Percentiles rank a stretch among this genome's conserved stretches.
These are phyloP conservation scores for Hypholoma sublateritium DNA, from an alignment of 768 basidiomycete species.

Conservation along the genomic window DNA sequence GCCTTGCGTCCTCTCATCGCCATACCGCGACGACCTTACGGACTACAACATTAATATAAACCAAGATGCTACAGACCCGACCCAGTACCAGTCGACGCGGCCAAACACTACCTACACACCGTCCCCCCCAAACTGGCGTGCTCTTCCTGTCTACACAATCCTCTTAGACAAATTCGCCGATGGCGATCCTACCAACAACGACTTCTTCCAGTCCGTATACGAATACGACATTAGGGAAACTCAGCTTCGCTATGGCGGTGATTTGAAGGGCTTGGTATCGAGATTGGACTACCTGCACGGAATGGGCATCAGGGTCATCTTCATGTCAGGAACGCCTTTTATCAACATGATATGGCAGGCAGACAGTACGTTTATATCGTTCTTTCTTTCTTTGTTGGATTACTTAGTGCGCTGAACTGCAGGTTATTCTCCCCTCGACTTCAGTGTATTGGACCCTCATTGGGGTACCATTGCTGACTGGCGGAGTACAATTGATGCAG, in stretches of 20 bases:
- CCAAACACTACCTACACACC: conserved; percentile 68
- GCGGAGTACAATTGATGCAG: conserved; percentile 68
- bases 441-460: conserved; percentile 88
- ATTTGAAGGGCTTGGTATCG: conserved; percentile 73
- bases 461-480: conserved; percentile 87
- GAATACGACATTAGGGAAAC: conserved; percentile 89
- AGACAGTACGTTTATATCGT: conserved; percentile 65
- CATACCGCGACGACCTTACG: conserved; percentile 63
- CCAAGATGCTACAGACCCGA: conserved; percentile 49
- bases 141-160: conserved; percentile 75
- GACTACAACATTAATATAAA: conserved; percentile 82
- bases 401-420: conserved; percentile 11
- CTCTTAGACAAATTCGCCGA: conserved; percentile 94
- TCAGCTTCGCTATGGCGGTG: conserved; percentile 87
- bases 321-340: conserved; percentile 91
- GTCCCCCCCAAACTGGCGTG: conserved; percentile 86
- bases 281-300: conserved; percentile 86
- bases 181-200: conserved; percentile 89
- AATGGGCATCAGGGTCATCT: conserved; percentile 84
- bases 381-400: not conserved
- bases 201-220: conserved; percentile 77
- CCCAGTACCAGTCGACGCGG: conserved; percentile 57
- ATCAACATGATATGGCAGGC: conserved; percentile 97
- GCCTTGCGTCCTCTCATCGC: conserved; percentile 50
- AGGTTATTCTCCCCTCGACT: conserved; percentile 95